Evolutionary conservation across 306 rosid species (phyloP), one percentile per base, ranked within the genome.

Genomic region (Senna siamea): DNA sequence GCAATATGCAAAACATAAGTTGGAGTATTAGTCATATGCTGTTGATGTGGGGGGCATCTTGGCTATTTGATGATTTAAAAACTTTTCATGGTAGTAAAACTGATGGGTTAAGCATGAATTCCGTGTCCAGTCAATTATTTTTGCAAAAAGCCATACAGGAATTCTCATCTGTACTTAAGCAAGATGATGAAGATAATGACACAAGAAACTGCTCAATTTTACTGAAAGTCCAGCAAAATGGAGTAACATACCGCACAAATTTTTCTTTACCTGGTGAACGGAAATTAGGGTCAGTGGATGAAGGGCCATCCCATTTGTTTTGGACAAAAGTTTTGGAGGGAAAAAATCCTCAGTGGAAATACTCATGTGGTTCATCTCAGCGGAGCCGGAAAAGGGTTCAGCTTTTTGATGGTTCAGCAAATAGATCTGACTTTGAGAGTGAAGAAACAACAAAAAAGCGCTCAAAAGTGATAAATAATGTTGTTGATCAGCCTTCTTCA

Each of bases 11-110:
- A 37, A 79, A 73, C 76, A 52, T 84, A 41, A 87, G 54, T 85
- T 74, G 85, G 83, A 72, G 64, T 75, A 74, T 59, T 35, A 51
- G 83, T 72, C 92, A 93, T 58, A 74, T 41, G 82, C 81, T 94
- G 68, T 86, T 94, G 72, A 87, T 88, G 88, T 88, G 94, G 93
- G 96, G 97, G n/a, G 89, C 89, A 7, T 76, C 89, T 73, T 71
- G 66, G 79, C 89, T 89, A 69, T 90, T 94, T 68, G 81, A 82
- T 41, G 81, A 77, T 50, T 76, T 94, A 85, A 82, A 81, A 20
- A 74, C 78, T 81, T 90, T 88, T 60, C 96, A 85, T 72, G 64
- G 52, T 62, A 63, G 69, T 72, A 73, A 82, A 53, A 74, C 64
- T 48, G 77, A 70, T 48, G 32, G 44, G n/a, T 60, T 79, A 55